Conservation (phyloP, 768 basidiomycete genomes). For the Collybiopsis luxurians region DNA sequence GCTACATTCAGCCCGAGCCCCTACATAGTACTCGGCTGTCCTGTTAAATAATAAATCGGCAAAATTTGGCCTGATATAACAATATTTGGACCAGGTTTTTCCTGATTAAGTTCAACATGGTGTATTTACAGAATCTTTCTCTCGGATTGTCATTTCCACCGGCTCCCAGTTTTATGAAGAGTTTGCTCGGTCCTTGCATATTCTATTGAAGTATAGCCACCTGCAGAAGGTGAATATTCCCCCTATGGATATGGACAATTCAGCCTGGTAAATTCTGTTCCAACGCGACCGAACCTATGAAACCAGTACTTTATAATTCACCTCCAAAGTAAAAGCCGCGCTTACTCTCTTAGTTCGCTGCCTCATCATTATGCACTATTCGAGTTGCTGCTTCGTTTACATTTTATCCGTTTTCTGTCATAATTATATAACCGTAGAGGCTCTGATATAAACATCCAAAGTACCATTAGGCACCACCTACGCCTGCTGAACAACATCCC, state of each 20-base stretch:
- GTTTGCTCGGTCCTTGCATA: slow-evolving; percentile 9
- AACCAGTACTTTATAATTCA: background rate
- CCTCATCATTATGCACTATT: too few species aligned
- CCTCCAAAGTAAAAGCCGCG: background rate
- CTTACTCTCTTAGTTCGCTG: too few species aligned
- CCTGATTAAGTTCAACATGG: too few species aligned
- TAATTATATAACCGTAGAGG: too few species aligned
- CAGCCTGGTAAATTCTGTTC: background rate
- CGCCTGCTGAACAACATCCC: slow-evolving; percentile 51
- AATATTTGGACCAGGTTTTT: too few species aligned
- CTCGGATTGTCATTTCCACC: slow-evolving; percentile 11
- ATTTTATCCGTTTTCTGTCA: too few species aligned
- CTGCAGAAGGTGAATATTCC: slow-evolving; percentile 7
- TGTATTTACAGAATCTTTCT: slow-evolving; percentile 5
- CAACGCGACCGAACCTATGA: slow-evolving; percentile 10
- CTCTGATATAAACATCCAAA: slow-evolving; percentile 53
- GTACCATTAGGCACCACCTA: slow-evolving; percentile 50
- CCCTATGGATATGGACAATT: background rate
- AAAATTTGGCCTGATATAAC: too few species aligned
- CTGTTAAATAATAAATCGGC: too few species aligned
- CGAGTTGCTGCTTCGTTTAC: too few species aligned
- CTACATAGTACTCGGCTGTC: too few species aligned
- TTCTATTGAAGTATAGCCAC: slow-evolving; percentile 11
- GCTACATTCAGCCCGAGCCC: too few species aligned
- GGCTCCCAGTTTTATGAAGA: slow-evolving; percentile 12